These are phyloP conservation scores for Monosporascus sp. DNA, from an alignment of 2,329 filamentous ascomycete species.

Conservation along the genomic window DNA sequence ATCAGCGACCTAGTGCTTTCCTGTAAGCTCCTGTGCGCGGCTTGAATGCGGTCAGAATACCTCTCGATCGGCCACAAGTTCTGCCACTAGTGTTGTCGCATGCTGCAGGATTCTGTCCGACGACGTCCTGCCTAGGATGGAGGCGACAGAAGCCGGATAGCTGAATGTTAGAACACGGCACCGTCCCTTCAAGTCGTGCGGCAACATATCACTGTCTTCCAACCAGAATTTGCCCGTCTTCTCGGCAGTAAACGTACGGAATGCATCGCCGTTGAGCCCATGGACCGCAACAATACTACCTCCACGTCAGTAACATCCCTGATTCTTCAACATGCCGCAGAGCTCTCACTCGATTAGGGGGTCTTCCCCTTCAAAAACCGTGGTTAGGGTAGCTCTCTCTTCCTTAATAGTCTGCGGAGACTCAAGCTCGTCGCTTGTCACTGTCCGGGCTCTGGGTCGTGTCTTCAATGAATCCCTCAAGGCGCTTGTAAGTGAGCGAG, in stretches of 20 bases:
- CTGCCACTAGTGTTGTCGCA: conserved; percentile 5
- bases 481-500: too few species aligned
- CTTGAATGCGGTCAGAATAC: neutral
- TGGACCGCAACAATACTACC: conserved; percentile 7
- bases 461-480: too few species aligned
- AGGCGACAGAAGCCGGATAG: conserved; percentile 5
- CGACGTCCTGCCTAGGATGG: conserved; percentile 2
- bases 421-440: too few species aligned
- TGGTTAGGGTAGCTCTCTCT: too few species aligned
- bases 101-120: conserved; percentile 5
- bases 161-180: conserved; percentile 6
- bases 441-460: too few species aligned
- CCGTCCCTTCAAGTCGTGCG: conserved; percentile 5
- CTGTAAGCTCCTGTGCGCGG: neutral
- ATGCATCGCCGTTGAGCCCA: conserved; percentile 6
- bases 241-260: conserved; percentile 4
- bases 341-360: conserved; percentile 4
- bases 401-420: too few species aligned
- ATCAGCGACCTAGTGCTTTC: conserved; percentile 1
- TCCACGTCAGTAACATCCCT: too few species aligned
- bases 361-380: neutral
- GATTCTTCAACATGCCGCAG: too few species aligned
- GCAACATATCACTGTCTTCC: conserved; percentile 7
- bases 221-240: conserved; percentile 3
- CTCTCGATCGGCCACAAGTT: conserved; percentile 8